These are phyloP conservation scores for Lobosporangium transversale DNA, from an alignment of 192 early-diverging fungal genomes.

Conservation along the genomic window DNA sequence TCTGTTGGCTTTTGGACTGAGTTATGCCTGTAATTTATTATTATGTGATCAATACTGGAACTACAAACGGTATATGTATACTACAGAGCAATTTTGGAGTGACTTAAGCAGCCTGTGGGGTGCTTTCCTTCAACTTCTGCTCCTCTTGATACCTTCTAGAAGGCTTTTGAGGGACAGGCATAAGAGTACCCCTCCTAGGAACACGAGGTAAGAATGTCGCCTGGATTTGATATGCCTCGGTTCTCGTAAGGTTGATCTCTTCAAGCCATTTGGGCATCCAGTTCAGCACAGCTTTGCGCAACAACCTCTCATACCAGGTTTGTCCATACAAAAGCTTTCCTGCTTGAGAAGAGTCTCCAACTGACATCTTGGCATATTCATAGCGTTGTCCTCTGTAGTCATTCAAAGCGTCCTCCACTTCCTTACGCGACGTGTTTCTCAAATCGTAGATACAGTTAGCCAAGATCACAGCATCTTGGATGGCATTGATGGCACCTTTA, in stretches of 20 bases:
- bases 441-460: slow-evolving; percentile 31
- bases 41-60: too few relatives aligned
- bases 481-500: slow-evolving; percentile 23
- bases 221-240: background rate
- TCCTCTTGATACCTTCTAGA: background rate
- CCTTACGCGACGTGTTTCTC: background rate
- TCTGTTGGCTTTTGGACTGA: too few relatives aligned
- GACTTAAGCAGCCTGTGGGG: too few relatives aligned
- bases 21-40: too few relatives aligned
- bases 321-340: slow-evolving; percentile 1
- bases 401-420: background rate
- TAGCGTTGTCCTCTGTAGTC: slow-evolving; percentile 2
- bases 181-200: background rate
- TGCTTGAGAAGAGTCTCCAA: background rate
- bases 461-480: slow-evolving; percentile 37
- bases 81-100: background rate
- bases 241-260: background rate
- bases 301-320: background rate
- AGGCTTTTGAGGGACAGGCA: background rate
- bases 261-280: slow-evolving; percentile 7
- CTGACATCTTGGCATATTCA: background rate
- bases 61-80: too few relatives aligned
- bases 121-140: too few relatives aligned
- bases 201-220: background rate
- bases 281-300: background rate